phyloP scores from a whole-genome alignment of 495 filamentous ascomycete genomes.

The Talaromyces nanjingensis region DNA sequence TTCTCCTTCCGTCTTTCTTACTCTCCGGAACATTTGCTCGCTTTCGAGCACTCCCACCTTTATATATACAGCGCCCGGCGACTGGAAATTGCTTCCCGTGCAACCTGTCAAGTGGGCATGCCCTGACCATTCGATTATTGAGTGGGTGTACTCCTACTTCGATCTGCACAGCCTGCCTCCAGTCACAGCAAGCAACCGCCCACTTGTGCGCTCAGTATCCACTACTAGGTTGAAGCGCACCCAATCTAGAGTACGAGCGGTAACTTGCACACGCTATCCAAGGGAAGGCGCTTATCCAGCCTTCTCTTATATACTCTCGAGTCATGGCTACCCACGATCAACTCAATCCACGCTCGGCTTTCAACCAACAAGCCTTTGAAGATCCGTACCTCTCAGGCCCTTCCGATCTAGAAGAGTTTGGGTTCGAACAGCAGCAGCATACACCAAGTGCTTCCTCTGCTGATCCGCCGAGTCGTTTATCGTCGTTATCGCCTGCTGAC shows the following conservation, averaged over 20 bases:
- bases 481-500: slow-evolving; percentile 10
- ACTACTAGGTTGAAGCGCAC: neutral
- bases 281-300: slow-evolving; percentile 2
- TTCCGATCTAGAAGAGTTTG: slow-evolving; percentile 33
- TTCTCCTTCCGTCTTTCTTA: neutral
- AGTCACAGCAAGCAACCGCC: neutral
- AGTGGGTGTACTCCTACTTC: neutral
- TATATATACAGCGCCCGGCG: neutral
- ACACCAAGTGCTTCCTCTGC: slow-evolving; percentile 3
- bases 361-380: slow-evolving; percentile 17
- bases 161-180: neutral
- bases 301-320: neutral
- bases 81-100: neutral
- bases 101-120: neutral
- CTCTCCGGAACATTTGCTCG: neutral
- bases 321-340: slow-evolving; percentile 5
- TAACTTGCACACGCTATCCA: neutral
- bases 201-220: neutral
- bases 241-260: neutral
- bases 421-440: slow-evolving; percentile 19
- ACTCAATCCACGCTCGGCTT: slow-evolving; percentile 8
- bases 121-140: neutral
- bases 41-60: neutral
- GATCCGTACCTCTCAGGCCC: slow-evolving; percentile 36
- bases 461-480: neutral